A percentile compares a stretch with the other conserved stretches of the same genome.
Evolutionary conservation across 2,329 filamentous ascomycete species (phyloP).

Genomic region (Apiospora hydei): DNA sequence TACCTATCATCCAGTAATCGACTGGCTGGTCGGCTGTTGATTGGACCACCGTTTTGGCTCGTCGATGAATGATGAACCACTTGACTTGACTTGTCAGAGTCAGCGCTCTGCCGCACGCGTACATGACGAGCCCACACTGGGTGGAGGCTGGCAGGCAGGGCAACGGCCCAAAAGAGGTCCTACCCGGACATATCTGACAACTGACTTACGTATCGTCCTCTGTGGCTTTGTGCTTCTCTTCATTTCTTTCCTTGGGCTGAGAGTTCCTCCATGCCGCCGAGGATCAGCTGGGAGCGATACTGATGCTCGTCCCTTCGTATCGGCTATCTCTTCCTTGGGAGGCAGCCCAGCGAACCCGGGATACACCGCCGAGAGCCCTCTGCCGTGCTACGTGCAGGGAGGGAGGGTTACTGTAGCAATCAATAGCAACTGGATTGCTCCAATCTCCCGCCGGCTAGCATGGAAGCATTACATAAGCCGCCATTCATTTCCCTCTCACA

Average conservation of each 20-base stretch:
- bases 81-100: slow-evolving; percentile 16
- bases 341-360: not conserved
- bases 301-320: slow-evolving; percentile 1
- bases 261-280: not conserved
- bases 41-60: not conserved
- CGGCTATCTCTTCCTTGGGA: slow-evolving; percentile 11
- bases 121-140: slow-evolving; percentile 12
- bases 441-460: not conserved
- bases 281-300: not conserved
- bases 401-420: not conserved
- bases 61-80: not conserved
- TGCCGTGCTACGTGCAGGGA: not conserved
- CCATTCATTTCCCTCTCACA: not conserved
- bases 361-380: slow-evolving; percentile 5
- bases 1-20: not conserved
- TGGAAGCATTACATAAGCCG: not conserved
- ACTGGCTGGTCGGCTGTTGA: not conserved
- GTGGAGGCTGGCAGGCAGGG: slow-evolving; percentile 20
- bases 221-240: slow-evolving; percentile 9
- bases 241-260: not conserved
- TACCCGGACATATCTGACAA: slow-evolving; percentile 5
- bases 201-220: slow-evolving; percentile 13
- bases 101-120: slow-evolving; percentile 6
- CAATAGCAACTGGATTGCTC: not conserved
- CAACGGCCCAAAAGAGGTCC: slow-evolving; percentile 10